Evolutionary conservation across 192 early-diverging fungal genomes (phyloP).

Genomic region (Phycomyces nitens): DNA sequence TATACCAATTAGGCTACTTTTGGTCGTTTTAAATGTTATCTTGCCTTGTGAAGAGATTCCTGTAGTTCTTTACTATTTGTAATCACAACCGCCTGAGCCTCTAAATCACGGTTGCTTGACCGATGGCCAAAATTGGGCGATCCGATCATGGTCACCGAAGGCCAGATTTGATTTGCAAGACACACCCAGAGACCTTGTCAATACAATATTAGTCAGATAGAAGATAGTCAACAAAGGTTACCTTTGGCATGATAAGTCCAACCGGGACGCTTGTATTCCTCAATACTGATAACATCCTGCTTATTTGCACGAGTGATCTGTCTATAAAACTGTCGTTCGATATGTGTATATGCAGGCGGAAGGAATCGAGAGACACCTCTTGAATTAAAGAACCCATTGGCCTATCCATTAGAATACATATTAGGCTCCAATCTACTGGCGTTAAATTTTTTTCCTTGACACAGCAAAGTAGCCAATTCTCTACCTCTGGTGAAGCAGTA

Average conservation of each 20-base stretch:
- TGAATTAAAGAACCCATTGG: slow-evolving; percentile 90
- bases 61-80: slow-evolving; percentile 57
- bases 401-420: slow-evolving; percentile 37
- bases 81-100: slow-evolving; percentile 78
- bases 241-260: slow-evolving; percentile 99
- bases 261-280: slow-evolving; percentile 71
- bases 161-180: slow-evolving; percentile 47
- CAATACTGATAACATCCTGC: slow-evolving; percentile 56
- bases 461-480: background rate
- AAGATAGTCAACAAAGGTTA: slow-evolving; percentile 21
- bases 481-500: slow-evolving; percentile 83
- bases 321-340: slow-evolving; percentile 70
- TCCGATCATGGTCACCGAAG: slow-evolving; percentile 80
- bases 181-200: slow-evolving; percentile 82
- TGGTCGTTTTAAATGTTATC: background rate
- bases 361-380: slow-evolving; percentile 82
- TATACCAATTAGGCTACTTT: too few species aligned
- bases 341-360: slow-evolving; percentile 86
- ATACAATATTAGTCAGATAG: background rate
- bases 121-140: slow-evolving; percentile 93
- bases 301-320: slow-evolving; percentile 40
- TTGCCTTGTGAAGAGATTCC: slow-evolving; percentile 54
- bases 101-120: slow-evolving; percentile 87
- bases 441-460: background rate
- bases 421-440: background rate